These are phyloP conservation scores for Bolboschoenoplectus hybrid DNA, from an alignment of 202 grass and related monocot genomes.

Conservation along the genomic window DNA sequence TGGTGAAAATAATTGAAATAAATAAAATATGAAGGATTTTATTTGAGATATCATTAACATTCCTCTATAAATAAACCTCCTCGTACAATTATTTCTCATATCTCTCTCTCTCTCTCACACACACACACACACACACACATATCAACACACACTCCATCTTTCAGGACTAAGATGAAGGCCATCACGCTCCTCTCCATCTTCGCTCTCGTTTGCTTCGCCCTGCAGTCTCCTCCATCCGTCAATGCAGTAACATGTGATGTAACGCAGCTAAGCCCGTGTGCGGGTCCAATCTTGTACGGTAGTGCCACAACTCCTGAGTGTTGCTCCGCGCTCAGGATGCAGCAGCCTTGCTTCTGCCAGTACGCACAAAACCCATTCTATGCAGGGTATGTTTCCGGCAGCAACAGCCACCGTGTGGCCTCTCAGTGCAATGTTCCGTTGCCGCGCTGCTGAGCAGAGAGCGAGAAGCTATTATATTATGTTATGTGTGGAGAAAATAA, in stretches of 20 bases:
- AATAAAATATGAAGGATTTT: too few species aligned
- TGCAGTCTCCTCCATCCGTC: neutral
- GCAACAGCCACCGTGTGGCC: conserved; percentile 37
- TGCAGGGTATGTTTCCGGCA: conserved; percentile 45
- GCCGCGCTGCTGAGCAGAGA: conserved; percentile 48
- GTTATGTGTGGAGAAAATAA: neutral
- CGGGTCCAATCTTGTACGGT: conserved; percentile 44
- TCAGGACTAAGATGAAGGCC: neutral
- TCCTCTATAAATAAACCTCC: conserved; percentile 17
- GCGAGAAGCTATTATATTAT: neutral
- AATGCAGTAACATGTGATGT: conserved; percentile 49
- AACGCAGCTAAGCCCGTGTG: conserved; percentile 53
- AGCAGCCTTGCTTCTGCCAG: conserved; percentile 70
- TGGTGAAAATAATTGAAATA: too few species aligned
- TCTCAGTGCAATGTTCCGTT: conserved; percentile 37
- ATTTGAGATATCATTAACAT: neutral
- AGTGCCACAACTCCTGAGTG: conserved; percentile 28
- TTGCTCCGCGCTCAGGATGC: conserved; percentile 46
- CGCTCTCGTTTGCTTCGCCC: neutral
- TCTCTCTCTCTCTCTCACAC: too few species aligned
- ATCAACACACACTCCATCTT: neutral
- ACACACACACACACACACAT: neutral
- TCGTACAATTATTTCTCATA: neutral
- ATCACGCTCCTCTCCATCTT: conserved; percentile 1
- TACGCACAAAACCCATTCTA: conserved; percentile 57